Evolutionary conservation across 2,329 filamentous ascomycete species (phyloP).

Genomic region (Diaporthe eres): DNA sequence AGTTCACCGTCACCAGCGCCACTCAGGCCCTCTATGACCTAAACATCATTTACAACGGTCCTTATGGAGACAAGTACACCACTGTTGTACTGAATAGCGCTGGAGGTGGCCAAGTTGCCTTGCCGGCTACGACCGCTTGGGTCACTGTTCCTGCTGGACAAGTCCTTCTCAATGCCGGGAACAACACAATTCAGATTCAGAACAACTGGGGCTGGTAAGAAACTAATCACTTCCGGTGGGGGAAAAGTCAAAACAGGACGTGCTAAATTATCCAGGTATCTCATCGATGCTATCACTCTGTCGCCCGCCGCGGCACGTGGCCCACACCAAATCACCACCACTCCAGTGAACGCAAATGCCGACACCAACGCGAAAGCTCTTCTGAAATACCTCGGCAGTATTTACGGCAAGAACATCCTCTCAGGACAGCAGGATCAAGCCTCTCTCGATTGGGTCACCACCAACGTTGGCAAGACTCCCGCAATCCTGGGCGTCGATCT

Average conservation of each 20-base stretch:
- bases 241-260: neutral
- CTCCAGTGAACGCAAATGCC: slow-evolving; percentile 53
- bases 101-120: slow-evolving; percentile 4
- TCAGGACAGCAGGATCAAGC: slow-evolving; percentile 63
- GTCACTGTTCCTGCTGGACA: slow-evolving; percentile 12
- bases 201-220: slow-evolving; percentile 24
- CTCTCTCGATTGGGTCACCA: slow-evolving; percentile 58
- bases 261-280: slow-evolving; percentile 8
- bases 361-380: slow-evolving; percentile 54
- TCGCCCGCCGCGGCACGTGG: slow-evolving; percentile 10
- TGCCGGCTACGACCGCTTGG: slow-evolving; percentile 27
- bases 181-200: slow-evolving; percentile 13
- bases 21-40: slow-evolving; percentile 59
- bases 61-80: slow-evolving; percentile 10
- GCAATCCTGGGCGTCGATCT: slow-evolving; percentile 62
- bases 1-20: slow-evolving; percentile 56
- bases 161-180: slow-evolving; percentile 5
- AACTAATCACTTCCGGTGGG: neutral
- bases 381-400: slow-evolving; percentile 55
- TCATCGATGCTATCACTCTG: slow-evolving; percentile 57
- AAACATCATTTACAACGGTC: slow-evolving; percentile 46
- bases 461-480: slow-evolving; percentile 62
- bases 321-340: slow-evolving; percentile 9
- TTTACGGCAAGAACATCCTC: slow-evolving; percentile 52
- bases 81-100: slow-evolving; percentile 16